phyloP scores from a whole-genome alignment of 1,284 basidiomycete species.

The Apiotrichum montevideense region DNA sequence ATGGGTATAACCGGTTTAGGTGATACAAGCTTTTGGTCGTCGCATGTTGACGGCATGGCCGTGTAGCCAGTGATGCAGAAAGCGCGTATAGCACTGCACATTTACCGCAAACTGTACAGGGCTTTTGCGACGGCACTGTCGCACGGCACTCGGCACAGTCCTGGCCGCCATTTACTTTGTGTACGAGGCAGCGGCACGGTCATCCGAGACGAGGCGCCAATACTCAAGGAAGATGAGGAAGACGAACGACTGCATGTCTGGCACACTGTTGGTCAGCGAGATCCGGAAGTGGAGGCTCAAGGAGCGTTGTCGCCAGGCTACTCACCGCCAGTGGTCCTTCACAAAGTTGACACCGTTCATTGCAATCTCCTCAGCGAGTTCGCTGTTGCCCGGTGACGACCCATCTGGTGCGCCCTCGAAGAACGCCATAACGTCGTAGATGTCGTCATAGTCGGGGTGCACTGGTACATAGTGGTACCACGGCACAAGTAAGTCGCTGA shows the following conservation, averaged over 20 bases:
- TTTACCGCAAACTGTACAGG: too few relatives aligned
- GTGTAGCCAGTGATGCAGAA: too few relatives aligned
- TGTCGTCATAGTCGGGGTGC: constrained; percentile 42
- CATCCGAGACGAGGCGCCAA: constrained; percentile 29
- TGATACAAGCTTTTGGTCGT: too few relatives aligned
- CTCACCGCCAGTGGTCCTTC: constrained; percentile 40
- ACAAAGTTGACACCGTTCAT: constrained; percentile 41
- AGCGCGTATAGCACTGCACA: too few relatives aligned
- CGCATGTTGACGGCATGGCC: too few relatives aligned
- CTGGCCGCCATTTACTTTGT: too few relatives aligned
- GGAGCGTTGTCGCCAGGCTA: not conserved
- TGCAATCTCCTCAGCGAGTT: constrained; percentile 46
- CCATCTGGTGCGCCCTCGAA: constrained; percentile 49
- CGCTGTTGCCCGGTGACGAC: constrained; percentile 34
- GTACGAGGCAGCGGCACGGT: constrained; percentile 22
- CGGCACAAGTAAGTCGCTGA: constrained; percentile 33
- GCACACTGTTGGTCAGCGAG: constrained; percentile 10
- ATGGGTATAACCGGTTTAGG: too few relatives aligned
- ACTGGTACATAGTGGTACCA: constrained; percentile 47
- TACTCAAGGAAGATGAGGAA: constrained; percentile 38
- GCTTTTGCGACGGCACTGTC: too few relatives aligned
- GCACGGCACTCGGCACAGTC: too few relatives aligned
- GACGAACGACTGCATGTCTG: constrained; percentile 49
- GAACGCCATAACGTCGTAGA: constrained; percentile 49
- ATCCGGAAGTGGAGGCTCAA: too few relatives aligned